These are phyloP conservation scores for Castanea mollissima DNA, from an alignment of 306 rosid species.

Conservation along the genomic window DNA sequence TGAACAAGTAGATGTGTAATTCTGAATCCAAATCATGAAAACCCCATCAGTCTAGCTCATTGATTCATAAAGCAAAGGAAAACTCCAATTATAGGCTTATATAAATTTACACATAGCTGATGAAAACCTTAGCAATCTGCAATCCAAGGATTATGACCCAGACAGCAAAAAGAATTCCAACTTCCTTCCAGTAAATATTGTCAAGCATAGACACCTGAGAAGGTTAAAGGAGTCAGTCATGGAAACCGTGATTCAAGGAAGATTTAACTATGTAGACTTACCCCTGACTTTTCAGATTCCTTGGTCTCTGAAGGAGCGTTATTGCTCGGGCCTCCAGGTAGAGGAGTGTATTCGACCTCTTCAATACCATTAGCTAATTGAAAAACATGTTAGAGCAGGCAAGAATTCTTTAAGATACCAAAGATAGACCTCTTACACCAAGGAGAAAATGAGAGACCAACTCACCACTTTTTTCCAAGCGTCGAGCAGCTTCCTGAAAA, in stretches of 20 bases:
- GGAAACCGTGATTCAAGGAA: neutral
- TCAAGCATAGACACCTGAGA: slow-evolving; percentile 65
- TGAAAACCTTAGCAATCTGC: slow-evolving; percentile 71
- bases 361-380: slow-evolving; percentile 48
- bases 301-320: slow-evolving; percentile 7
- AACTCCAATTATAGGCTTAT: slow-evolving; percentile 3
- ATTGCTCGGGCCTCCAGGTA: slow-evolving; percentile 57
- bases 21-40: slow-evolving; percentile 31
- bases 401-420: no score
- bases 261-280: slow-evolving; percentile 1
- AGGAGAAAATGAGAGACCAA: neutral
- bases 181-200: slow-evolving; percentile 81
- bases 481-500: slow-evolving; percentile 59
- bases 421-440: neutral
- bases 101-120: slow-evolving; percentile 4
- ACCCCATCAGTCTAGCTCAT: neutral
- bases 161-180: slow-evolving; percentile 75
- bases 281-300: slow-evolving; percentile 35
- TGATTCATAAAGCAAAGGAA: neutral
- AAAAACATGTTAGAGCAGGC: neutral
- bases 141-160: slow-evolving; percentile 76
- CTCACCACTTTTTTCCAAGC: slow-evolving; percentile 58
- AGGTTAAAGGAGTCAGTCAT: slow-evolving; percentile 21
- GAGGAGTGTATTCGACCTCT: slow-evolving; percentile 53
- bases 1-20: slow-evolving; percentile 51